Conservation (phyloP, 345 rosid species). For the Chamaenerion angustifolium region DNA sequence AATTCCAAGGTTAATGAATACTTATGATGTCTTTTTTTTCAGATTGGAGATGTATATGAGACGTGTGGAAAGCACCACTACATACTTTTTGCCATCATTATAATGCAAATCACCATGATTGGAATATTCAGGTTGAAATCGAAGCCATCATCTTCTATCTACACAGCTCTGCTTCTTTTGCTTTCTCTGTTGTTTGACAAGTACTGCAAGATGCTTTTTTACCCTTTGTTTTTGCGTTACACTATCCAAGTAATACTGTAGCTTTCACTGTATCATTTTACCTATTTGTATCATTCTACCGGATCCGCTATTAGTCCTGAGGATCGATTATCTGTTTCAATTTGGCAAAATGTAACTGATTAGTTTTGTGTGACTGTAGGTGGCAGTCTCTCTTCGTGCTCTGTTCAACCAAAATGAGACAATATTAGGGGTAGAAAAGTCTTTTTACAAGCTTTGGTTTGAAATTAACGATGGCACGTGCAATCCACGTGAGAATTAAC, state of each 20-base stretch:
- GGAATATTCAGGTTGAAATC: slow-evolving; percentile 84
- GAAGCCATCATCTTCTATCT: slow-evolving; percentile 72
- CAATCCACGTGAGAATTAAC: too few relatives aligned
- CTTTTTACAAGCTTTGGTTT: too few relatives aligned
- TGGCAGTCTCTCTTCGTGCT: too few relatives aligned
- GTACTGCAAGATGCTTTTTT: slow-evolving; percentile 80
- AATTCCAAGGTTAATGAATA: too few relatives aligned
- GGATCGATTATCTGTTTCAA: too few relatives aligned
- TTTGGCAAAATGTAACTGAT: too few relatives aligned
- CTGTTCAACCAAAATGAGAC: too few relatives aligned
- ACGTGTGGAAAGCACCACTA: slow-evolving; percentile 75
- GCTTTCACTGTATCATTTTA: background rate
- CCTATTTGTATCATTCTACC: too few relatives aligned
- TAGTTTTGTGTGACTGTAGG: too few relatives aligned
- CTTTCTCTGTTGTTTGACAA: slow-evolving; percentile 62
- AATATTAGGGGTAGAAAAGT: too few relatives aligned
- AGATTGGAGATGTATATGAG: slow-evolving; percentile 67
- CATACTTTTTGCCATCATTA: slow-evolving; percentile 45
- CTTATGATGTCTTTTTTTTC: slow-evolving; percentile 3
- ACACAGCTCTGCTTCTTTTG: slow-evolving; percentile 60
- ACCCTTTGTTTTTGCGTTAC: slow-evolving; percentile 46
- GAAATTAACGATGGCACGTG: too few relatives aligned
- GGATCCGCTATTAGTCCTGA: too few relatives aligned
- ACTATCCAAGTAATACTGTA: slow-evolving; percentile 42
- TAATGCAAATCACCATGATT: slow-evolving; percentile 89